Conservation (phyloP, 169 alveolate genomes). For the Plasmodium billcollinsi region DNA sequence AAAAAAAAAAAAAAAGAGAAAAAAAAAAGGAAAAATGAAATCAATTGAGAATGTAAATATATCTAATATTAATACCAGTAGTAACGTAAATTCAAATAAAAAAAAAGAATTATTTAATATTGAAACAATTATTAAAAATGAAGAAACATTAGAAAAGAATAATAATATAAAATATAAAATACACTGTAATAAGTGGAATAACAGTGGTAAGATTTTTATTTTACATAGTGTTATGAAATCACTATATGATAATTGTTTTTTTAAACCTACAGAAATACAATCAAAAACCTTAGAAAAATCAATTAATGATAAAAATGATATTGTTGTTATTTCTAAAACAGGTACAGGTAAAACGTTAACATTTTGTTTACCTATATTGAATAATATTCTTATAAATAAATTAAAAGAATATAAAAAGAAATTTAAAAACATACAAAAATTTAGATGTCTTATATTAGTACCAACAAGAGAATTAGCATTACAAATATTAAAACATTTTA, state of each 20-base stretch:
- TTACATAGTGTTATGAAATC: conserved; percentile 52
- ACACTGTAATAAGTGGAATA: conserved; percentile 40
- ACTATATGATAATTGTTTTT: conserved; percentile 40
- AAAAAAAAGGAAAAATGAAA: background rate
- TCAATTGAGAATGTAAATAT: background rate
- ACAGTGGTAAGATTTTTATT: conserved; percentile 4
- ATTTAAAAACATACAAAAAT: conserved; percentile 41
- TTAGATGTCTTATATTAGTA: conserved; percentile 79
- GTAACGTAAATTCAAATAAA: background rate
- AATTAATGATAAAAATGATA: conserved; percentile 68
- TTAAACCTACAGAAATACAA: conserved; percentile 65
- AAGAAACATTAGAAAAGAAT: conserved; percentile 11
- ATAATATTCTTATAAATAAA: conserved; percentile 68
- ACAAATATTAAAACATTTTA: conserved; percentile 78
- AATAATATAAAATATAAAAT: conserved; percentile 33
- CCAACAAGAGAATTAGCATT: conserved; percentile 87
- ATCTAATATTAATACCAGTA: background rate
- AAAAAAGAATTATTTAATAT: conserved; percentile 51
- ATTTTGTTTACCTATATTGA: conserved; percentile 80
- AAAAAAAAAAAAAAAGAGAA: background rate
- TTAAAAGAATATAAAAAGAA: conserved; percentile 34
- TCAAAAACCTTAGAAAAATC: conserved; percentile 37
- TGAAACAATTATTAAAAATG: conserved; percentile 19
- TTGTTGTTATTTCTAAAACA: conserved; percentile 84
- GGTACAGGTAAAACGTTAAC: conserved; percentile 88